Percentiles rank a stretch among this genome's conserved stretches.
Evolutionary conservation across 2,329 filamentous ascomycete species (phyloP).

Genomic region (Colletotrichum sp.): DNA sequence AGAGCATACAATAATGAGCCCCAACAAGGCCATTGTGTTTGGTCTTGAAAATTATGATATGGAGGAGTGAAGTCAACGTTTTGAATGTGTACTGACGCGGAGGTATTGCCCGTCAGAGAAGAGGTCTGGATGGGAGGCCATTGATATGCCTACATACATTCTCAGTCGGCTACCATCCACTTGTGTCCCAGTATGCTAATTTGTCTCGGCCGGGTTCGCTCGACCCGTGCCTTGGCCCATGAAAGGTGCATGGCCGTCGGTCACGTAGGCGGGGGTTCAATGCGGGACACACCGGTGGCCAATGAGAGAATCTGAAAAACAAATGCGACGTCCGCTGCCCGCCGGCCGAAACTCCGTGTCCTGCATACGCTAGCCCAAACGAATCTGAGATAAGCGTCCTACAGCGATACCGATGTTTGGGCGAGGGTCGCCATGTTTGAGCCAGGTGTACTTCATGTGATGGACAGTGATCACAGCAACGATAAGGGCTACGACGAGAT

Average conservation of each 20-base stretch:
- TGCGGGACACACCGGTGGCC: not conserved
- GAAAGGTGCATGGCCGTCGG: not conserved
- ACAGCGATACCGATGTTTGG: not conserved
- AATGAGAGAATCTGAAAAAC: not conserved
- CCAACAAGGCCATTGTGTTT: not conserved
- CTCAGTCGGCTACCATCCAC: not conserved
- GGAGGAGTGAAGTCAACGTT: not conserved
- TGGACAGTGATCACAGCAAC: not conserved
- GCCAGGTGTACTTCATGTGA: not conserved
- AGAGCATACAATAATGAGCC: not conserved
- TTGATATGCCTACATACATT: not conserved
- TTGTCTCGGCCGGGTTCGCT: not conserved
- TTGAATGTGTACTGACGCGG: not conserved
- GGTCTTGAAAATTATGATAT: not conserved
- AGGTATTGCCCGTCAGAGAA: not conserved
- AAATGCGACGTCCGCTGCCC: not conserved
- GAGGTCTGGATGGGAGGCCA: not conserved
- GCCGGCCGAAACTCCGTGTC: not conserved
- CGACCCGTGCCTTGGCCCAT: not conserved
- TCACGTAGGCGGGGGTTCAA: not conserved
- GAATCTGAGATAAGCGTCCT: not conserved
- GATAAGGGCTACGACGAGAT: not conserved
- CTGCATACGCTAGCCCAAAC: not conserved
- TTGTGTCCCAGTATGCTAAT: not conserved
- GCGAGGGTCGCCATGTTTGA: not conserved